Base-by-base conservation (phyloP, 1,284 basidiomycete species). In the Ustilago loliicola region DNA sequence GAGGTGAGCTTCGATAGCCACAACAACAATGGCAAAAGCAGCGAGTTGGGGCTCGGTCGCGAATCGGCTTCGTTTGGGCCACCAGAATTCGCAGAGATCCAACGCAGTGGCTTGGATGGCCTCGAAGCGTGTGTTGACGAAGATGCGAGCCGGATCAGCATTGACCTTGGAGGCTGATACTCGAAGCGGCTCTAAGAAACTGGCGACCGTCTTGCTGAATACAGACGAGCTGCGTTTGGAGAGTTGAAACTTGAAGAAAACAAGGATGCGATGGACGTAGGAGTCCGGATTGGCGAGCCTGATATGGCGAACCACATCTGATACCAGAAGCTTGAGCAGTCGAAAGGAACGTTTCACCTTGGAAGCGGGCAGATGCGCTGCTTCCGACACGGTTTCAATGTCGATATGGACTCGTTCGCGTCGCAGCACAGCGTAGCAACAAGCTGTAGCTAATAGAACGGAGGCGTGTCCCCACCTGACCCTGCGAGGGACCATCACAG, bases 381-480 rank as follows among this genome's bases (percentile, higher is more conserved):
- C 70, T 13, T 50, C 19, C 1, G 75, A 55, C 1, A 77, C 75
- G 27, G 53, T 56, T 10, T 51, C 45, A 6, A 77, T 53, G 51
- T 77, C 70, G 42, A 70, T 53, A 1, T 50, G 61, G 11, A 58
- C 42, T n/a, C 75, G 60, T 54, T 70, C 48, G 2, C 70, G 62
- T 10, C 75, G 57, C 19, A 77, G 25, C 15, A 77, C 67, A 27
- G 57, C 70, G 29, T 69, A 77, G 57, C 75, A 77, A 56, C 75
- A 77, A 21, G 75, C 75, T 1, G 70, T 56, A n/a, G 75, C 75
- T 2, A 77, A 55, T 3, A 45, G 29, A 21, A 66, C 40, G 7
- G 75, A 66, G 13, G 45, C 34, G 11, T 40, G 51, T 10, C 75
- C 75, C 75, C 75, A 77, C 8, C 38, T 59, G 42, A 77, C 60